Conservation (phyloP, 2,329 filamentous ascomycete genomes). For the Aspergillus versicolor region DNA sequence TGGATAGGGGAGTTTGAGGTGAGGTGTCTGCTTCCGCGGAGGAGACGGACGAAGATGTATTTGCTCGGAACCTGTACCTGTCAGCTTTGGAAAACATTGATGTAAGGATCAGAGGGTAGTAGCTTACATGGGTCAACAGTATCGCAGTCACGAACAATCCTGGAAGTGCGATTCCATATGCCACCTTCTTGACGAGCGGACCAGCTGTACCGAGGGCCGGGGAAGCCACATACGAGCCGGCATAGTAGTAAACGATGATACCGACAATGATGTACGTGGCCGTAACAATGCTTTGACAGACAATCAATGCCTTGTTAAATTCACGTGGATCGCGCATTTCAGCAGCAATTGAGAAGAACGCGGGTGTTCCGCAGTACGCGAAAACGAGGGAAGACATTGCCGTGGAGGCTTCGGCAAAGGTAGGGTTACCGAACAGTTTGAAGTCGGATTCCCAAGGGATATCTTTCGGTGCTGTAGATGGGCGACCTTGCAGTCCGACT, state of each 20-base stretch:
- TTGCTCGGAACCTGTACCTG: conserved; percentile 16
- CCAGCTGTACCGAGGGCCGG: conserved; percentile 51
- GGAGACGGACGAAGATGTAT: conserved; percentile 24
- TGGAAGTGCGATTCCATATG: conserved; percentile 42
- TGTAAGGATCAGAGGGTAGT: no score
- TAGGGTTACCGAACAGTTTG: conserved; percentile 22
- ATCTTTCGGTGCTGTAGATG: conserved; percentile 29
- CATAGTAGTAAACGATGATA: conserved; percentile 47
- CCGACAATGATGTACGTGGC: conserved; percentile 36
- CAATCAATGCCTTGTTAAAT: conserved; percentile 31
- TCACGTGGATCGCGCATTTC: conserved; percentile 39
- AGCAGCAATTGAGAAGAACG: conserved; percentile 37
- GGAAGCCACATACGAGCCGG: conserved; percentile 48
- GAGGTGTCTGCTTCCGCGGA: conserved; percentile 22
- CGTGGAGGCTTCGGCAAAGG: conserved; percentile 29
- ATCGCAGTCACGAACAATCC: conserved; percentile 31
- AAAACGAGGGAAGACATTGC: conserved; percentile 32
- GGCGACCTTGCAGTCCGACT: conserved; percentile 35
- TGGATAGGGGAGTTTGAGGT: conserved; percentile 21
- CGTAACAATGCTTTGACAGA: conserved; percentile 33
- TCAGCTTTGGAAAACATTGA: no score
- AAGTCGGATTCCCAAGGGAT: conserved; percentile 30
- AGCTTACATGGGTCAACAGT: conserved; percentile 20
- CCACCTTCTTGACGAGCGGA: conserved; percentile 42
- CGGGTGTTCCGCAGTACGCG: conserved; percentile 27